These are phyloP conservation scores for Pythium utonaiense DNA, from an alignment of 352 stramenopile species.

Conservation along the genomic window DNA sequence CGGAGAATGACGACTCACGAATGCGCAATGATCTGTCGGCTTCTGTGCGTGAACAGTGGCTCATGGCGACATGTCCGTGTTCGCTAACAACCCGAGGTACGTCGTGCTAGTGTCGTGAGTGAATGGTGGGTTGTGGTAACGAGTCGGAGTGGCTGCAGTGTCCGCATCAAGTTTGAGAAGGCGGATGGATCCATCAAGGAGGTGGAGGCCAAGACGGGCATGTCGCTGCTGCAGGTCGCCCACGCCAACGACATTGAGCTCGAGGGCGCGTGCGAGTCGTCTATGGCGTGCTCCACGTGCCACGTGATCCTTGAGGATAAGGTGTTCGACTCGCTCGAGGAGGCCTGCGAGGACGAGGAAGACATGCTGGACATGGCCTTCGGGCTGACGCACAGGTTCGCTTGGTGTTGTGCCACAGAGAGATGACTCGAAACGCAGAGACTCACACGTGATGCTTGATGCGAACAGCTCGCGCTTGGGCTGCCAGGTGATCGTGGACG, in stretches of 20 bases:
- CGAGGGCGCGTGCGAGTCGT: slow-evolving; percentile 91
- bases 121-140: not conserved
- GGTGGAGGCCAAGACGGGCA: slow-evolving; percentile 71
- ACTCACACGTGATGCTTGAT: not conserved
- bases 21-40: not conserved
- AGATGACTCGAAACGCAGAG: not conserved
- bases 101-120: slow-evolving; percentile 6
- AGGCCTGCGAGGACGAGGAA: slow-evolving; percentile 96
- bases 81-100: slow-evolving; percentile 60
- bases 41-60: slow-evolving; percentile 21
- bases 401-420: not conserved
- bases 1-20: not conserved
- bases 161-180: slow-evolving; percentile 74
- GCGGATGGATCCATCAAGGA: slow-evolving; percentile 54
- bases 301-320: slow-evolving; percentile 95
- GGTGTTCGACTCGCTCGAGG: slow-evolving; percentile 90
- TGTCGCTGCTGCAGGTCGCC: slow-evolving; percentile 90
- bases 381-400: slow-evolving; percentile 93
- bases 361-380: slow-evolving; percentile 99
- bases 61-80: slow-evolving; percentile 58
- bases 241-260: slow-evolving; percentile 94
- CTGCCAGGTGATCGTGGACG: slow-evolving; percentile 88
- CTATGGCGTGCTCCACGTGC: slow-evolving; percentile 98
- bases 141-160: slow-evolving; percentile 27
- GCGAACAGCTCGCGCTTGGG: slow-evolving; percentile 83